Percentiles rank a stretch among this genome's conserved stretches.
These are phyloP conservation scores for Globisporangium paroecandrum DNA, from an alignment of 352 stramenopile genomes.

Conservation along the genomic window DNA sequence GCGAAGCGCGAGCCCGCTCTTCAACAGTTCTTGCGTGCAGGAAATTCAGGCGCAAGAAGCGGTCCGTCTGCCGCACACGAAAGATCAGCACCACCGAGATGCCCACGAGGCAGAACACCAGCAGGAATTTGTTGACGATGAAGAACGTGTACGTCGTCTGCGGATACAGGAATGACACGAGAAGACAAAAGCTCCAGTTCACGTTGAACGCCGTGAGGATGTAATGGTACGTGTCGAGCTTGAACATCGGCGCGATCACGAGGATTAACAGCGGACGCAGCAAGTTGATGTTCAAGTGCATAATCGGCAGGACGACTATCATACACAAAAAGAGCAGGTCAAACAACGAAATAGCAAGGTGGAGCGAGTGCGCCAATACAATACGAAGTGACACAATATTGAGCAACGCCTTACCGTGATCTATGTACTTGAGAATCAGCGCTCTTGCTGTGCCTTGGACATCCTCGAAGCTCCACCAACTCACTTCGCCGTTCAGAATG, in stretches of 20 bases:
- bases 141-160: slow-evolving; percentile 51
- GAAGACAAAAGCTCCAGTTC: slow-evolving; percentile 63
- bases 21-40: slow-evolving; percentile 72
- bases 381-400: not conserved
- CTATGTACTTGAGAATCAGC: slow-evolving; percentile 47
- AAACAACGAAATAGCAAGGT: not conserved
- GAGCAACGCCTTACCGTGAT: slow-evolving; percentile 27
- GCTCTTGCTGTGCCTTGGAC: slow-evolving; percentile 43
- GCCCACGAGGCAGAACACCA: slow-evolving; percentile 57
- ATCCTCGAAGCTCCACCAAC: slow-evolving; percentile 65
- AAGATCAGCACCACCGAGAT: slow-evolving; percentile 56
- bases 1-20: slow-evolving; percentile 55
- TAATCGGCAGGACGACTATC: slow-evolving; percentile 59
- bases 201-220: slow-evolving; percentile 55
- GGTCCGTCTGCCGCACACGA: slow-evolving; percentile 69
- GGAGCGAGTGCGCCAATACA: not conserved
- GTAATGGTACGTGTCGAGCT: slow-evolving; percentile 73
- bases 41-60: slow-evolving; percentile 74
- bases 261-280: slow-evolving; percentile 61
- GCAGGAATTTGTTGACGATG: slow-evolving; percentile 72
- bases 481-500: slow-evolving; percentile 26
- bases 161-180: slow-evolving; percentile 61
- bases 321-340: not conserved
- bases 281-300: slow-evolving; percentile 64
- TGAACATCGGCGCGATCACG: slow-evolving; percentile 63